These are phyloP conservation scores for Sinapis alba DNA, from an alignment of 441 rosid species.

Conservation along the genomic window DNA sequence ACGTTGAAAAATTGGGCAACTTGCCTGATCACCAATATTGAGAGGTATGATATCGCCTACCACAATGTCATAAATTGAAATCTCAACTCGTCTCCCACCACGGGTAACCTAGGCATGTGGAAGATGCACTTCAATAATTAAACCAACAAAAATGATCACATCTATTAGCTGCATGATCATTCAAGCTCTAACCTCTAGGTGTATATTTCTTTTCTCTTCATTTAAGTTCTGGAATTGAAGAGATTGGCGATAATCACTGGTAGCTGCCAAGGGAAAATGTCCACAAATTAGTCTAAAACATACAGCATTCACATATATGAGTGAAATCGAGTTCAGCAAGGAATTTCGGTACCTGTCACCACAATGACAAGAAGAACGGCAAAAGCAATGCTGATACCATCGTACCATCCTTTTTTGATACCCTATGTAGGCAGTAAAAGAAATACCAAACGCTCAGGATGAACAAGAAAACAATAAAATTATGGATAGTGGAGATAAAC, in stretches of 20 bases:
- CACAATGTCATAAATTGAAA: constrained; percentile 90
- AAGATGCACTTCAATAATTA: constrained; percentile 11
- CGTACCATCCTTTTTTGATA: constrained; percentile 94
- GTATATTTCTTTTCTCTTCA: constrained; percentile 97
- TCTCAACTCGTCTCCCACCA: constrained; percentile 87
- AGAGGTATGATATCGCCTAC: constrained; percentile 82
- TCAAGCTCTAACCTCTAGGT: constrained; percentile 63
- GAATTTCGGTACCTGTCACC: constrained; percentile 73
- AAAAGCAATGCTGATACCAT: constrained; percentile 97
- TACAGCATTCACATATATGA: constrained; percentile 5
- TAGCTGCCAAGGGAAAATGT: constrained; percentile 56
- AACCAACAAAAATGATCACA: constrained; percentile 21
- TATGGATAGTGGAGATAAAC: constrained; percentile 11
- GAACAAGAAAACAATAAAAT: neutral
- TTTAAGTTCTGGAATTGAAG: constrained; percentile 97
- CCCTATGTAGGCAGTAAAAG: constrained; percentile 53
- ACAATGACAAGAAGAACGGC: constrained; percentile 92
- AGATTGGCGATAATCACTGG: constrained; percentile 93
- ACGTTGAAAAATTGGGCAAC: constrained; percentile 1
- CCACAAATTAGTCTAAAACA: neutral
- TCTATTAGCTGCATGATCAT: constrained; percentile 12
- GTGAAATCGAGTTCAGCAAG: constrained; percentile 10
- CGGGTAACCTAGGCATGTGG: constrained; percentile 67
- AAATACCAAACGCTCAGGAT: constrained; percentile 19
- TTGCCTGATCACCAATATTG: constrained; percentile 55